Base-by-base conservation (phyloP, 2,329 filamentous ascomycete species). In the Nemania abortiva region DNA sequence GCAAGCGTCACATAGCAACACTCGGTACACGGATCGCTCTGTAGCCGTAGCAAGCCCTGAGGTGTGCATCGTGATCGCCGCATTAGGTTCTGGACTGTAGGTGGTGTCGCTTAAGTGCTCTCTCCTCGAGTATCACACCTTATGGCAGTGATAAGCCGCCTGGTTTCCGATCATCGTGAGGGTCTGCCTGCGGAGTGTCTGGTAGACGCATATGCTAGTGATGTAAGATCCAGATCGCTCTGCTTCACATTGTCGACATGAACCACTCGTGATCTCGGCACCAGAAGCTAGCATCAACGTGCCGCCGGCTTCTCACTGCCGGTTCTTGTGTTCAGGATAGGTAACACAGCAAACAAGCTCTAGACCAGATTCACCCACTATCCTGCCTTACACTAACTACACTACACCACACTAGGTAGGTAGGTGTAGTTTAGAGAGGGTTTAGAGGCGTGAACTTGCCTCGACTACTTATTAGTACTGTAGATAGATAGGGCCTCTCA, bases 201-300 rank as follows among this genome's bases (percentile, higher is more conserved):
- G 29, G 18, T 34, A 37, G 29, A 52, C 22, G 22, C 20, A 27
- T 52, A 52, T 52, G 49, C 49, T 9, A n/a, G 18, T 7, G 18
- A 18, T 47, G 18, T 29, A 29, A 24, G 13, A 49, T 9, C 47
- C 20, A 27, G 24, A 52, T 52, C 49, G 49, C 24, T 54, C 29
- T 20, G 49, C 49, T 52, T 52, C 49, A 37, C 10, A 54, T 20
- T 29, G 49, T 29, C n/a, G 27, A 18, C 52, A 34, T 20, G 34
- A 57, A 42, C 54, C 54, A 57, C 22, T 22, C 13, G 31, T 57
- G 7, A 57, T 57, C 37, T 42, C 54, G 34, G 54, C 54, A 57
- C 54, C 7, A 57, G 54, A 57, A 24, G 34, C 34, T 39, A 37
- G 54, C 37, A 39, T 57, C n/a, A 42, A 39, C 31, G 11, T 57